Evolutionary conservation across 2,329 filamentous ascomycete genomes (phyloP), one percentile per base, ranked within the genome.

Genomic region (Aspergillus fischeri): DNA sequence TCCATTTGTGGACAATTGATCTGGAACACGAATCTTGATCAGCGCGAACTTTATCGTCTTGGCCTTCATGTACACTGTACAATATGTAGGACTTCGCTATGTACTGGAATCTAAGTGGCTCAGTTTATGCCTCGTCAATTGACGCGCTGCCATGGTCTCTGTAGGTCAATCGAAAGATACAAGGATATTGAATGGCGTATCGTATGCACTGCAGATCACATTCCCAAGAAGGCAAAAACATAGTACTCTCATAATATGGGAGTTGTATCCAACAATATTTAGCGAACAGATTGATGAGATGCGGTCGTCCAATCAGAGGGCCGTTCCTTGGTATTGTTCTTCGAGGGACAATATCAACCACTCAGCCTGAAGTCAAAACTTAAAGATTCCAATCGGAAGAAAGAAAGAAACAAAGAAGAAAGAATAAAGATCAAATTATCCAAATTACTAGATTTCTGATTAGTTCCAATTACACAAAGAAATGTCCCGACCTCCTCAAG

Each of bases 401-500:
- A 50, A 32, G 28, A 50, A 9, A 50, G 10, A 20, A 11, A 29
- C 8, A 29, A 29, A 29, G 28, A 29, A 50, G 3, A 9, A 35
- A 38, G n/a, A 38, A 3, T 8, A 17, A 6, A 35, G 21, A 10
- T 24, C 49, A 17, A 51, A 25, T 49, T 27, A 17, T n/a, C 47
- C 47, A 24, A 51, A 27, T 21, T 41, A 47, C 5, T 25, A 20
- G 3, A 52, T 42, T 41, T 35, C 14, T 27, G 9, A 41, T 41
- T 27, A n/a, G 27, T 27, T 47, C 24, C 29, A n/a, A 45, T 29
- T 51, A 20, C 4, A 28, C 49, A 52, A 47, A 35, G 60, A 55
- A 55, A 29, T 52, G 48, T 47, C 35, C 11, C 45, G 48, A 29
- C 4, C 32, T 32, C 29, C 20, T 75, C 66, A 82, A 29, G 89